Evolutionary conservation across 2,329 filamentous ascomycete genomes (phyloP), one percentile per base, ranked within the genome.

Genomic region (Penicillium sclerotigenum): DNA sequence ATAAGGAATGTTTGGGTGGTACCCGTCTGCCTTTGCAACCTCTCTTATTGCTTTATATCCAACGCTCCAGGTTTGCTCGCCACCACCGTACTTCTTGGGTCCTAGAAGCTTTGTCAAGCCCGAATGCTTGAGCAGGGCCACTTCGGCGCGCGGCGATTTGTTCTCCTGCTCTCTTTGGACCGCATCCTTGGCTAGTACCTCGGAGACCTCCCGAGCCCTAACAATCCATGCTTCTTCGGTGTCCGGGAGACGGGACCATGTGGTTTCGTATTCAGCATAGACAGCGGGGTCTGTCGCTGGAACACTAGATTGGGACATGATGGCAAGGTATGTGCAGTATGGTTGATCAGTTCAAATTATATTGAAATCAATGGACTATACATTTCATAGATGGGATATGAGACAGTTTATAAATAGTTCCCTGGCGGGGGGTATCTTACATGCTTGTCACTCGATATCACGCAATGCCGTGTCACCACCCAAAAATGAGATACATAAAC

Each of bases 1-100:
- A 41, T 20, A 14, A 6, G 13, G 18, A 20, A 18, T 42, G 6
- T n/a, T 29, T 10, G 5, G 3, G n/a, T n/a, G 56, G 28, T 60
- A 84, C 77, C 85, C 85, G 68, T 88, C 85, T 0, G 77, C 81
- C 63, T 85, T 85, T 1, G 86, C 83, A 6, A 88, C 81, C 56
- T 87, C 83, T 0, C 85, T 77, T 28, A 87, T 85, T 0, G 74
- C 75, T 63, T 81, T 81, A 62, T 85, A 87, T 0, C 75, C 85
- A 1, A 84, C 76, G 29, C 75, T 75, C 81, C 81, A 83, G 2
- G 71, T 67, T 63, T 84, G 76, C 8, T 74, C 81, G 37, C 81
- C 81, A 10, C 81, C 81, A 14, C 81, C 81, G 59, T 80, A 81
- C 54, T 77, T 74, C 61, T 71, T 73, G 0, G 77, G 77, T 0